Percentiles rank a stretch among this genome's conserved stretches.
These are phyloP conservation scores for Scutellaria barbata DNA, from an alignment of 257 asterid genomes.

Conservation along the genomic window DNA sequence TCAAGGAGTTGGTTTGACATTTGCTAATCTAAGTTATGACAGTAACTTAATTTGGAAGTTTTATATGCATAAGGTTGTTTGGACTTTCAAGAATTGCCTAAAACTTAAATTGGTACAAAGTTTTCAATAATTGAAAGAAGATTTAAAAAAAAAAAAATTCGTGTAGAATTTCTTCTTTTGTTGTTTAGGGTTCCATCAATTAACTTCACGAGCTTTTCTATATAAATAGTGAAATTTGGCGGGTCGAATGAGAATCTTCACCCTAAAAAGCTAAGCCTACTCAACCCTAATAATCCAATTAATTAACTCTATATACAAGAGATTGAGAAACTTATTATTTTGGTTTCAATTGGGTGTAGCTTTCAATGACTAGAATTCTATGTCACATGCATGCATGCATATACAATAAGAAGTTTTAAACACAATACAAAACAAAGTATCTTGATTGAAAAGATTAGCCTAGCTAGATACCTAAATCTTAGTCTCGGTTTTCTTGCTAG, in stretches of 20 bases:
- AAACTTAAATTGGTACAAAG: slow-evolving; percentile 21
- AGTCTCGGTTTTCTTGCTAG: slow-evolving; percentile 22
- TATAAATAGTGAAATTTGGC: slow-evolving; percentile 14
- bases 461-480: too few species aligned
- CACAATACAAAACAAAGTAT: too few species aligned
- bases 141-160: neutral
- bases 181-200: neutral
- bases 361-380: neutral
- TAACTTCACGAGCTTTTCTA: neutral
- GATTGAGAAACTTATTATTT: neutral
- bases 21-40: slow-evolving; percentile 24
- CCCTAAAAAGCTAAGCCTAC: slow-evolving; percentile 11
- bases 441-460: too few species aligned
- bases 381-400: too few species aligned
- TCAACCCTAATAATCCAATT: neutral
- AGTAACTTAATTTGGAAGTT: slow-evolving; percentile 28
- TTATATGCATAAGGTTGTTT: slow-evolving; percentile 42
- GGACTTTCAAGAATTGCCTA: slow-evolving; percentile 41
- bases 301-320: neutral
- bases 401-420: too few species aligned
- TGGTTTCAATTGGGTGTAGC: neutral
- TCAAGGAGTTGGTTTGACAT: slow-evolving; percentile 62
- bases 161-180: slow-evolving; percentile 3
- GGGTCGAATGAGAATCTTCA: slow-evolving; percentile 18
- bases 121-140: slow-evolving; percentile 1